These are phyloP conservation scores for Ogataea nitratoaversa DNA, from an alignment of 805 yeast species.

Conservation along the genomic window DNA sequence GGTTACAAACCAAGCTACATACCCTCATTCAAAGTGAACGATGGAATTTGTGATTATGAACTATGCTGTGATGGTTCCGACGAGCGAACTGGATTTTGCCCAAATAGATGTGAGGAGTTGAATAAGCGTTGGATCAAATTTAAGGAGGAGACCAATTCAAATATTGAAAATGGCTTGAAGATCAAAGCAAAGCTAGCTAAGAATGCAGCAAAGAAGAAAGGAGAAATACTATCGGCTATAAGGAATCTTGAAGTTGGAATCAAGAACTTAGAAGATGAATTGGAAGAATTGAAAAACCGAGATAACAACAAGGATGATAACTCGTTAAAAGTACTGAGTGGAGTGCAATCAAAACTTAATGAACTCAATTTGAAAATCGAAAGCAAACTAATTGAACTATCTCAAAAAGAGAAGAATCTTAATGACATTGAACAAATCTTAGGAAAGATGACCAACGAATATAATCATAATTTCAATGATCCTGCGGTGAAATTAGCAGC, in stretches of 20 bases:
- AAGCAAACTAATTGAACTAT: conserved; percentile 2
- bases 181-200: conserved; percentile 30
- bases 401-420: conserved; percentile 16
- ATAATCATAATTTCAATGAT: conserved; percentile 83
- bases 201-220: conserved; percentile 21
- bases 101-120: conserved; percentile 51
- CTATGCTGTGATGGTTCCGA: conserved; percentile 94
- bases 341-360: conserved; percentile 13
- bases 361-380: conserved; percentile 7
- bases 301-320: not conserved
- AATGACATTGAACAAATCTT: conserved; percentile 43
- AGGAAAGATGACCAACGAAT: conserved; percentile 46
- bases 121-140: conserved; percentile 32
- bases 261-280: conserved; percentile 1
- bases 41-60: conserved; percentile 89
- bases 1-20: conserved; percentile 64
- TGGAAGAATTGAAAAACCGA: conserved; percentile 6
- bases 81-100: conserved; percentile 57
- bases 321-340: conserved; percentile 3
- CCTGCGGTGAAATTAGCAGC: conserved; percentile 78
- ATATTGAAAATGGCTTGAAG: conserved; percentile 32
- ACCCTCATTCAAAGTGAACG: conserved; percentile 68
- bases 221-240: not conserved
- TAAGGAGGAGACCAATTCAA: conserved; percentile 12
- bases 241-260: not conserved